Evolutionary conservation across 2,329 filamentous ascomycete genomes (phyloP), one percentile per base, ranked within the genome.

Genomic region (Xylaria sp.): DNA sequence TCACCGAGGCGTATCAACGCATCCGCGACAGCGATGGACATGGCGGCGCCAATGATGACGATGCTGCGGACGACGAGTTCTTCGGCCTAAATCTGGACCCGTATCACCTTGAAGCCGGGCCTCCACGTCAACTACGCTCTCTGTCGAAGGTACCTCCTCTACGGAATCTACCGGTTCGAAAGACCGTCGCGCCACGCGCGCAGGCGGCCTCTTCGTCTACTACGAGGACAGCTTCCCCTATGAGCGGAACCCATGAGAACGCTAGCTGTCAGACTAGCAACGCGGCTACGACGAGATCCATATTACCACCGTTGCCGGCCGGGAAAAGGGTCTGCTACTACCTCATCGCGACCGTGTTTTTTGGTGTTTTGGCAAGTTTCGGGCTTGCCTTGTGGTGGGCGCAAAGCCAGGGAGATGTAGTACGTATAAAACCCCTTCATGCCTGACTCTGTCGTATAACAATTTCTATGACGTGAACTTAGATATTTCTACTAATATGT

Each of bases 91-190:
- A 59, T 13, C 3, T 40, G 2, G 63, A 68, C 23, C 67, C 64
- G 33, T 66, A 49, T 20, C 46, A 66, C 59, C 67, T 69, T 13
- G 67, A 69, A n/a, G 67, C 63, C 46, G 67, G 67, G 1, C 67
- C 59, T 6, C 63, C 63, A 7, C 65, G 46, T 15, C 65, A 40
- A 28, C 13, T 13, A 2, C 58, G 56, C 13, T n/a, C n/a, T 7
- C 17, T 15, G 9, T 48, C 46, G 13, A 48, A 4, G 6, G 11
- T 26, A 20, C 20, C 42, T 57, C 65, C 59, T 17, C 26, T n/a
- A 11, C 53, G 53, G 53, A n/a, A 13, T 1, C 10, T 36, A 3
- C 15, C 38, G 20, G 46, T 40, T n/a, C 28, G 11, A 23, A 59
- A 59, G 53, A 66, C 10, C 3, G 11, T 13, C 20, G 20, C 54